Conservation (phyloP, 2,329 filamentous ascomycete species). For the Pseudopithomyces maydicus region DNA sequence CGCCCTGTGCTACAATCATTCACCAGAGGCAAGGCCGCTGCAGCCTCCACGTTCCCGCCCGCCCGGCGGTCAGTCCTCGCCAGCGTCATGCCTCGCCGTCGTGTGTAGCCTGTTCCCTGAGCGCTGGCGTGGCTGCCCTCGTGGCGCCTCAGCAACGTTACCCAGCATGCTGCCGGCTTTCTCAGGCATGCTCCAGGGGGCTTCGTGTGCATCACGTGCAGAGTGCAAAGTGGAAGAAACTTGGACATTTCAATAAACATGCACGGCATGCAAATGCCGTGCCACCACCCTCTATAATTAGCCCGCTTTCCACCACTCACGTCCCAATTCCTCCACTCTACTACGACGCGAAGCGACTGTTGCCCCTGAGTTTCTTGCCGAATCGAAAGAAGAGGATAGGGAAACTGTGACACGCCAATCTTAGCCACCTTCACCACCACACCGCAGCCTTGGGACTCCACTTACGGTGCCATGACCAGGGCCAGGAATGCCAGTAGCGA, state of each 20-base stretch:
- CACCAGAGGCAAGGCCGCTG: slow-evolving; percentile 13
- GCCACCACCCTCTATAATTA: slow-evolving; percentile 43
- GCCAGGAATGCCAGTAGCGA: slow-evolving; percentile 54
- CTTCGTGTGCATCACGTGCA: slow-evolving; percentile 37
- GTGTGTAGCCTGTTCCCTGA: slow-evolving; percentile 30
- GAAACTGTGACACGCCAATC: slow-evolving; percentile 40
- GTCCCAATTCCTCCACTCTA: slow-evolving; percentile 21
- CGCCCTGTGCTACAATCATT: slow-evolving; percentile 33
- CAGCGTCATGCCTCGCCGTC: slow-evolving; percentile 28
- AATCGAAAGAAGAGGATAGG: slow-evolving; percentile 56
- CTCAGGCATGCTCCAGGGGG: slow-evolving; percentile 39
- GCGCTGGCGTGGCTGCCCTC: slow-evolving; percentile 41
- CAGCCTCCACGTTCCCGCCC: slow-evolving; percentile 35
- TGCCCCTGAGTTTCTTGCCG: slow-evolving; percentile 55
- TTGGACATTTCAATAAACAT: slow-evolving; percentile 38
- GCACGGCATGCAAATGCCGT: slow-evolving; percentile 38
- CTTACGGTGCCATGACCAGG: slow-evolving; percentile 55
- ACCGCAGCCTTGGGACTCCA: slow-evolving; percentile 20
- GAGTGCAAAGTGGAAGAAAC: slow-evolving; percentile 22
- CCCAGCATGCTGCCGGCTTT: slow-evolving; percentile 25
- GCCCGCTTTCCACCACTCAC: slow-evolving; percentile 23
- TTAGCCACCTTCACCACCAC: slow-evolving; percentile 40
- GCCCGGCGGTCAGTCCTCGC: slow-evolving; percentile 18
- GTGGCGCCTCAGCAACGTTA: slow-evolving; percentile 38
- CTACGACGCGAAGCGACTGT: slow-evolving; percentile 52